Conservation (phyloP, 2,329 filamentous ascomycete genomes). For the Aspergillus viridinutans region DNA sequence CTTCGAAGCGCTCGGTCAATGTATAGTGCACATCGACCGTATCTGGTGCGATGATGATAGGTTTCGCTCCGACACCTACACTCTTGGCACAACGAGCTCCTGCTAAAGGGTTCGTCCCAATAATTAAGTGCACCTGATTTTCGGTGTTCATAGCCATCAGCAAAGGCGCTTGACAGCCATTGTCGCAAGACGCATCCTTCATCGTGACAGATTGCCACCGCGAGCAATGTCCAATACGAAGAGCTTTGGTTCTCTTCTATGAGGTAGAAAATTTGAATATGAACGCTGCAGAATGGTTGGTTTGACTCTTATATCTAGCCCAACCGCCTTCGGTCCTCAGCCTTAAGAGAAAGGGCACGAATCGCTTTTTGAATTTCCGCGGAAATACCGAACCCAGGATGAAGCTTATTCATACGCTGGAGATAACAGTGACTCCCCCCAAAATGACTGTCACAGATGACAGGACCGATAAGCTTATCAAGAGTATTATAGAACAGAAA, state of each 20-base stretch:
- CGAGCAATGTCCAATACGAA: constrained; percentile 11
- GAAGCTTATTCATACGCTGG: constrained; percentile 1
- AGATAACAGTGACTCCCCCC: constrained; percentile 15
- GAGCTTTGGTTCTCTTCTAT: neutral
- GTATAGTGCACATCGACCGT: constrained; percentile 58
- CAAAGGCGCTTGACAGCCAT: constrained; percentile 25
- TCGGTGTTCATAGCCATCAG: constrained; percentile 39
- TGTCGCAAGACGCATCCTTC: constrained; percentile 26
- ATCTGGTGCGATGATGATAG: constrained; percentile 71
- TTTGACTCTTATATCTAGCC: neutral
- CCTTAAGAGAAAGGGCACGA: neutral
- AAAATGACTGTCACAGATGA: constrained; percentile 2
- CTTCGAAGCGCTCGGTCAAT: constrained; percentile 43
- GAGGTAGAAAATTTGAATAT: neutral
- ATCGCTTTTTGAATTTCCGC: constrained; percentile 10
- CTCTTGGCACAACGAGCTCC: constrained; percentile 76
- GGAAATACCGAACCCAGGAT: constrained; percentile 14
- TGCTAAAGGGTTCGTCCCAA: constrained; percentile 85
- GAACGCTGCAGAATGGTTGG: neutral
- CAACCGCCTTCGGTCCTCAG: neutral
- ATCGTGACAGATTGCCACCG: constrained; percentile 22
- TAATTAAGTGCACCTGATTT: constrained; percentile 66
- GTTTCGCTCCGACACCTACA: constrained; percentile 73
- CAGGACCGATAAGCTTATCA: constrained; percentile 16
- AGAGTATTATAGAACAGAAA: constrained; percentile 6